A percentile compares a stretch with the other conserved stretches of the same genome.
phyloP scores from a whole-genome alignment of 495 filamentous ascomycete genomes.

The Talaromyces thailandensis region DNA sequence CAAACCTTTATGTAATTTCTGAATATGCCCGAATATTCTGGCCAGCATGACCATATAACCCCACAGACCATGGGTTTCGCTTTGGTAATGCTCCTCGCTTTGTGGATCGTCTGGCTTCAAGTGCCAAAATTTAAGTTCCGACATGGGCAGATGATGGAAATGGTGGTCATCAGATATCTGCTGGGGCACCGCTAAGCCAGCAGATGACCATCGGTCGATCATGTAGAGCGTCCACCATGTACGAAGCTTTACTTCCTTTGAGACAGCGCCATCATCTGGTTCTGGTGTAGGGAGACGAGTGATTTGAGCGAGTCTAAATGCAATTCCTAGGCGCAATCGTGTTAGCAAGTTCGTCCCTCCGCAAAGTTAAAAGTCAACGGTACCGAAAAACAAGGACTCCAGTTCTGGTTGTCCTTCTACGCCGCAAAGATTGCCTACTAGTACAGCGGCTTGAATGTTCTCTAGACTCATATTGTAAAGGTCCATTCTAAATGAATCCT shows the following conservation, averaged over 20 bases:
- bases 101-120: neutral
- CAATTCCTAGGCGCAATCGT: neutral
- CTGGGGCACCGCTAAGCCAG: neutral
- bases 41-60: neutral
- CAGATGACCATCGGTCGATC: neutral
- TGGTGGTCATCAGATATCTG: neutral
- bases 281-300: neutral
- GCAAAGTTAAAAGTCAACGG: neutral
- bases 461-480: neutral
- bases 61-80: neutral
- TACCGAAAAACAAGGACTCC: neutral
- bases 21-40: neutral
- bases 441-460: neutral
- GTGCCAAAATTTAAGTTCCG: neutral
- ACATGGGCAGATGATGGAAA: neutral
- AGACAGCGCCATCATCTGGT: neutral
- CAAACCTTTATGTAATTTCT: neutral
- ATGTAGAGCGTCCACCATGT: neutral
- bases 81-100: neutral
- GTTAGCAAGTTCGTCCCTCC: neutral
- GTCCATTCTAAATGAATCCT: neutral
- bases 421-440: neutral
- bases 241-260: neutral
- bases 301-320: neutral
- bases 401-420: neutral